Evolutionary conservation across 2,329 filamentous ascomycete species (phyloP), one percentile per base, ranked within the genome.

Genomic region (Aspergillus hortae): DNA sequence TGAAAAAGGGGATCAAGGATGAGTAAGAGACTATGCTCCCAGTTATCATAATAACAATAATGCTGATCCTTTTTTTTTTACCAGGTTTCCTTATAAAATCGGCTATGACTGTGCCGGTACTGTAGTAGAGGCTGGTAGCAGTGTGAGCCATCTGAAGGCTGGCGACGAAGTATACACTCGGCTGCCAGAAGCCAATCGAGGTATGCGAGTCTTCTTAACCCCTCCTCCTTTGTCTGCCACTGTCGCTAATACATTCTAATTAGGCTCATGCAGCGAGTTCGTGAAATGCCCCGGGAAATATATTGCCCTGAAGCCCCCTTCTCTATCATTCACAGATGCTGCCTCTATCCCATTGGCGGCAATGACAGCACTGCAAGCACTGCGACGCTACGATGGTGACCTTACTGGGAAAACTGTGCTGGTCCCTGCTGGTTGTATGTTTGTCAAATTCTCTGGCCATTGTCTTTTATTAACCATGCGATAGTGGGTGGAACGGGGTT

Each of bases 341-440:
- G 73, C 74, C 11, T 73, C 73, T 0, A 67, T 78, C 17, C 74
- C 72, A 2, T 65, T 71, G 10, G 63, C 69, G 4, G 67, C 67
- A 1, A 59, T 76, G n/a, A 79, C 77, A 2, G 73, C 76, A 0
- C 63, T 74, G 19, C 78, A 82, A 59, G 60, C 65, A 21, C 67
- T 81, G 38, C 67, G 65, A 33, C 67, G 64, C 2, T 78, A 72
- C 0, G 54, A 78, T 30, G 74, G 74, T n/a, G 72, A 70, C 15
- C 71, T 83, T 0, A 63, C 72, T 17, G 79, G 77, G 7, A 79
- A 77, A 65, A 80, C 77, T 1, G 77, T 80, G 1, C 79, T 79
- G 52, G 69, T 83, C 6, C 72, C 78, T 0, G 80, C 69, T 2
- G 80, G 74, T 0, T 69, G 63, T 67, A 60, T 48, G 62, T 35